Conservation (phyloP, 2,329 filamentous ascomycete species). For the Blumeria hordei region DNA sequence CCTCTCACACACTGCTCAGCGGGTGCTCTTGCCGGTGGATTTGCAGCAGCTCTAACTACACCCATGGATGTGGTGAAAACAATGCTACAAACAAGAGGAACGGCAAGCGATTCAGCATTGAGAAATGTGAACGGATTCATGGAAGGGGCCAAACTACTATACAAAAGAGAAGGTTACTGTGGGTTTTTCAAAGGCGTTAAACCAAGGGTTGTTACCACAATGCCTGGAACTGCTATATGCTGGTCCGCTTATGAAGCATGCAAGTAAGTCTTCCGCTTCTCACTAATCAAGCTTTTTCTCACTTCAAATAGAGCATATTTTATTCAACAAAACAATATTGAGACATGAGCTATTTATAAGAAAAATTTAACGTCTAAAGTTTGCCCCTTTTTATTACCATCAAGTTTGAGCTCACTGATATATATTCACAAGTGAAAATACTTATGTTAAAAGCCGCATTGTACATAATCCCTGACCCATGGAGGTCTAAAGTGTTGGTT, state of each 20-base stretch:
- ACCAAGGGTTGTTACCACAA: slow-evolving; percentile 80
- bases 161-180: slow-evolving; percentile 55
- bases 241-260: slow-evolving; percentile 60
- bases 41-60: slow-evolving; percentile 82
- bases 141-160: slow-evolving; percentile 11
- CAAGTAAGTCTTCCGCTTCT: slow-evolving; percentile 25
- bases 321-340: slow-evolving; percentile 25
- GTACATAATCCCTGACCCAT: too few relatives aligned
- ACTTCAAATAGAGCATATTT: slow-evolving; percentile 28
- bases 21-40: slow-evolving; percentile 74
- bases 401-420: too few relatives aligned
- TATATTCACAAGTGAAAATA: too few relatives aligned
- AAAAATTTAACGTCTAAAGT: too few relatives aligned
- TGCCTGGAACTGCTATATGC: slow-evolving; percentile 98
- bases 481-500: too few relatives aligned
- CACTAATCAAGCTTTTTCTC: neutral
- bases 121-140: slow-evolving; percentile 15
- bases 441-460: too few relatives aligned
- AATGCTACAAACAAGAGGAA: slow-evolving; percentile 77
- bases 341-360: slow-evolving; percentile 6
- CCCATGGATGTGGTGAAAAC: slow-evolving; percentile 98
- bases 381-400: too few relatives aligned
- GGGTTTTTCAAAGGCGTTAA: slow-evolving; percentile 89
- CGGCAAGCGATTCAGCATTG: slow-evolving; percentile 51
- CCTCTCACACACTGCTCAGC: slow-evolving; percentile 84